These are phyloP conservation scores for Petrea volubilis DNA, from an alignment of 257 asterid species.

Conservation along the genomic window DNA sequence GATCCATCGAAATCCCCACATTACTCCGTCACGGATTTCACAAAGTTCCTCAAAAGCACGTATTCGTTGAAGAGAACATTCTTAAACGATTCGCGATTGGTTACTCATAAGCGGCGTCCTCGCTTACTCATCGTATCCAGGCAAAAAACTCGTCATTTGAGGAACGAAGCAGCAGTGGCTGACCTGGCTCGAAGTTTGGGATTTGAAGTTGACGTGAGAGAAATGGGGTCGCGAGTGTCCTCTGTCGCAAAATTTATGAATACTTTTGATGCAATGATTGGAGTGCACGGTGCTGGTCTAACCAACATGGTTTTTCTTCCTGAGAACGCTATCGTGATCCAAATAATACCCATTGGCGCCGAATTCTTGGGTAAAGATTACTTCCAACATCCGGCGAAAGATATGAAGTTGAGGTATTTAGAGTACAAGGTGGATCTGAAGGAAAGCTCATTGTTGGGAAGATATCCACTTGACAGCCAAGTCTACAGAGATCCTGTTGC, in stretches of 20 bases:
- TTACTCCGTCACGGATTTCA: conserved; percentile 41
- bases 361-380: conserved; percentile 27
- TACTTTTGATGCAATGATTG: conserved; percentile 53
- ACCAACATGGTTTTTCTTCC: conserved; percentile 72
- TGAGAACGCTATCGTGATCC: conserved; percentile 47
- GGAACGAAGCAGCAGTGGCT: conserved; percentile 34
- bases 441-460: conserved; percentile 47
- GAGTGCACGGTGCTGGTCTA: conserved; percentile 79
- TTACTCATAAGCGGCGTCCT: background rate
- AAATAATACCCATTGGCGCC: conserved; percentile 50
- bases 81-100: background rate
- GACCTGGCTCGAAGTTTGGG: conserved; percentile 38
- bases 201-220: conserved; percentile 38
- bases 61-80: conserved; percentile 35
- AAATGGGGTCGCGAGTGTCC: conserved; percentile 26
- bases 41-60: conserved; percentile 32
- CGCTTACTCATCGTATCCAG: conserved; percentile 55
- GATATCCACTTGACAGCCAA: background rate
- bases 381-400: conserved; percentile 35
- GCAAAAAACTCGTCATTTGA: conserved; percentile 34
- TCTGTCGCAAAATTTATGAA: conserved; percentile 32
- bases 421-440: conserved; percentile 42
- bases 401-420: conserved; percentile 49
- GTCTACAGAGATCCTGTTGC: background rate
- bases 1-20: conserved; percentile 27